Evolutionary conservation across 306 rosid species (phyloP), one percentile per base, ranked within the genome.

Genomic region (Begonia peltatifolia): DNA sequence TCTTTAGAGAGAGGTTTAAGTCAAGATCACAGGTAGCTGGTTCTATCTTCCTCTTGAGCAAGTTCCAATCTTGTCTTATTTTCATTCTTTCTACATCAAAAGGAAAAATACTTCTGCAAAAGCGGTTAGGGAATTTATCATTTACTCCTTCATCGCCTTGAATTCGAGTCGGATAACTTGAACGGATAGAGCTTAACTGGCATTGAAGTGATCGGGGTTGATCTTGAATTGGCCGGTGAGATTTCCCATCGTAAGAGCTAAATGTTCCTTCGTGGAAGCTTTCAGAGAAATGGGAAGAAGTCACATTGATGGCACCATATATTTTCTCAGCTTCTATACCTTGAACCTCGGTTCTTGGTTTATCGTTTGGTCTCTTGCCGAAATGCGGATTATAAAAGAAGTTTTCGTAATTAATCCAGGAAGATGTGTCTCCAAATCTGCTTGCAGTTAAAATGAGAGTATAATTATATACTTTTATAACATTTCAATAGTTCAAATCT

Each of bases 1-100:
- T 49, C 64, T 68, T 71, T 4, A 89, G 94, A 14, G 95, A 82
- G 13, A 89, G 68, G 71, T 83, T 87, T 67, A 89, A 66, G 58
- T 89, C 83, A 61, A 84, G 67, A 18, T 70, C 61, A 16, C 56
- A 47, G 50, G 75, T 68, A 16, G 70, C 58, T 60, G 69, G 38
- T 30, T 30, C 38, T 30, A 30, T 68, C 68, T 72, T 89, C 61
- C 97, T 70, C 71, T 89, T 84, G 57, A 66, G 42, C 17, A 47
- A 46, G 54, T 71, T 82, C 43, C 22, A 9, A 18, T 73, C 77
- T 42, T 42, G 60, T 25, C 35, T 58, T 66, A 46, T 12, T 46
- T 36, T 50, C 12, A 15, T 50, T 20, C 5, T 50, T 4, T 50
- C 22, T 9, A 48, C 12, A 17, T n/a, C 53, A 14, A 12, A 12